Base-by-base conservation (phyloP, 1,284 basidiomycete species). In the Cerioporus squamosus region DNA sequence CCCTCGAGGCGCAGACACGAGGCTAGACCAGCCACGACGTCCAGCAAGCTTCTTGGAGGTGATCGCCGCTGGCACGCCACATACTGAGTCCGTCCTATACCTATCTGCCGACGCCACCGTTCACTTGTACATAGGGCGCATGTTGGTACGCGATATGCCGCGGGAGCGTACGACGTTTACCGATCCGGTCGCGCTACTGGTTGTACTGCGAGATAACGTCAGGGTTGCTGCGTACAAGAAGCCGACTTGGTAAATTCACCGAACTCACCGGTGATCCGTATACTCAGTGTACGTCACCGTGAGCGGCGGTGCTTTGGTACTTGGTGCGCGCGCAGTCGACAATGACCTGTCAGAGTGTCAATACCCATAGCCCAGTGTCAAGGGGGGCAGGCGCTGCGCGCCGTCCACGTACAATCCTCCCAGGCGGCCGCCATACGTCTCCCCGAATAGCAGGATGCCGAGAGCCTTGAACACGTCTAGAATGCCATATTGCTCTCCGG, bases 211-310 rank as follows among this genome's bases (percentile, higher is more conserved):
- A 44, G 20, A 24, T 26, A 40, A 45, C 29, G 36, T 24, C 18
- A 22, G 33, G 15, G 33, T 5, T 12, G 33, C 33, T n/a, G 45
- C 18, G 7, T 15, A 12, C 23, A 36, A 47, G 44, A 33, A 18
- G 22, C 48, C 23, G 40, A n/a, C 33, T 31, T 36, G 17, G 46
- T 55, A 39, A 55, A 55, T 22, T 43, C 46, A 44, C 53, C 53
- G 53, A 49, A 55, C 53, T 55, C 46, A 49, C 53, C 53, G 46
- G 46, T 55, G 26, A 49, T 44, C 18, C 20, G n/a, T n/a, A 10
- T 29, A 29, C 36, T 39, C n/a, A n/a, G n/a, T n/a, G n/a, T n/a
- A 40, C 36, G 48, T 49, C 48, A 49, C 15, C 15, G 10, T 36
- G 33, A 29, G 33, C 33, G 33, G 33, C 15, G 33, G 14, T 17